Evolutionary conservation across 208 protist species (phyloP).

Genomic region (Trypanosoma theileri): DNA sequence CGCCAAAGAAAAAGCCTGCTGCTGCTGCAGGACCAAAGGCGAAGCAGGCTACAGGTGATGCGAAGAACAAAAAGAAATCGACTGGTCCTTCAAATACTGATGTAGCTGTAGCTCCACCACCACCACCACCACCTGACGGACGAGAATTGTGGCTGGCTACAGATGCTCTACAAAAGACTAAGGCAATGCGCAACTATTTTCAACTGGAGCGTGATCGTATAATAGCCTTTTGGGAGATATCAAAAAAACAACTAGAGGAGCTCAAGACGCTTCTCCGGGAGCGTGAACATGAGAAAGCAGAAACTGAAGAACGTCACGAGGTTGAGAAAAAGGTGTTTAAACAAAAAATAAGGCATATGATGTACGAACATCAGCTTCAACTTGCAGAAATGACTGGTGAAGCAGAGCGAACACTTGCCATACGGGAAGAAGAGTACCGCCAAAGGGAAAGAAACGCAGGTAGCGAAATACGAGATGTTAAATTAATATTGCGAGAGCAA

Average conservation of each 20-base stretch:
- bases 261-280: slow-evolving; percentile 75
- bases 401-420: slow-evolving; percentile 84
- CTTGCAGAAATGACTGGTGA: slow-evolving; percentile 88
- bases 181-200: slow-evolving; percentile 96
- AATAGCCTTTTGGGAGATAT: slow-evolving; percentile 95
- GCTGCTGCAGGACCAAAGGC: slow-evolving; percentile 2
- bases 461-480: slow-evolving; percentile 82
- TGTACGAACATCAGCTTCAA: slow-evolving; percentile 96
- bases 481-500: slow-evolving; percentile 85
- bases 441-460: slow-evolving; percentile 74
- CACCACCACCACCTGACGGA: slow-evolving; percentile 40
- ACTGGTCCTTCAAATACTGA: slow-evolving; percentile 22
- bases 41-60: slow-evolving; percentile 10
- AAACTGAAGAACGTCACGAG: slow-evolving; percentile 92
- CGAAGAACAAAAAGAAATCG: slow-evolving; percentile 21
- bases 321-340: slow-evolving; percentile 97
- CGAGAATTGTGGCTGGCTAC: slow-evolving; percentile 86
- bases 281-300: slow-evolving; percentile 93
- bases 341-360: slow-evolving; percentile 96
- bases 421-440: slow-evolving; percentile 90
- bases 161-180: slow-evolving; percentile 91
- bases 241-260: slow-evolving; percentile 92
- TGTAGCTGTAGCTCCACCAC: slow-evolving; percentile 19
- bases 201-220: slow-evolving; percentile 97
- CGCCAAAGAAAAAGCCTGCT: slow-evolving; percentile 23